Base-by-base conservation (phyloP, 2,329 filamentous ascomycete species). In the Monosporascus ibericus region DNA sequence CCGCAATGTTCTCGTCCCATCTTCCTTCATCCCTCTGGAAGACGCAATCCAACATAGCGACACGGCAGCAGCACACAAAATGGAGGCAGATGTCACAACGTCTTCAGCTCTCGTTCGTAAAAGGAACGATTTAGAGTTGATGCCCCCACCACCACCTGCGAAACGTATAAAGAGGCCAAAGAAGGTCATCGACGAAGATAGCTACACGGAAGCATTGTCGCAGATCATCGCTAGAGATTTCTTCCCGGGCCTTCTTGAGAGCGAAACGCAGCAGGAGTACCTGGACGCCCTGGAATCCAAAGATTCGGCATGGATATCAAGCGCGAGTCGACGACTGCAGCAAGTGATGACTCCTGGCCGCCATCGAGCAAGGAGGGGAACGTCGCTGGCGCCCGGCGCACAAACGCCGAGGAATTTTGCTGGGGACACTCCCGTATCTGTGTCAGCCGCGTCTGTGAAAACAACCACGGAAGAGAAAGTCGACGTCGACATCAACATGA, bases 191-290 rank as follows among this genome's bases (percentile, higher is more conserved):
- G 90, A 96, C 68, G 94, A 99, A 76, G 92, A 99, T 61, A 85
- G 87, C 50, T 99, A 99, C 70, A 94, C 90, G 2, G 85, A 91
- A 53, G 88, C 89, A 1, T 78, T 99, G 27, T 96, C 92, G 0
- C 87, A 94, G 61, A 97, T 99, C 66, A 96, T 99, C 57, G 90
- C 90, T 9, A 85, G 94, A 59, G 94, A 99, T 75, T 99, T 95
- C 75, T 99, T 97, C 64, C 94, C 94, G 0, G 94, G 92, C 0
- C 78, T 99, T 0, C 75, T 92, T 5, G 91, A 97, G 68, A 86
- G 85, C 15, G 85, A 95, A 62, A 87, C 86, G 1, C 91, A 96
- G 68, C 86, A 91, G 67, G 94, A 99, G 63, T 97, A 96, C 61
- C 77, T 99, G 30, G 87, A 95, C 64, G 94, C 94, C 0, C 73